Conservation (phyloP, 441 rosid species). For the Bocquillonia castaneifolia region DNA sequence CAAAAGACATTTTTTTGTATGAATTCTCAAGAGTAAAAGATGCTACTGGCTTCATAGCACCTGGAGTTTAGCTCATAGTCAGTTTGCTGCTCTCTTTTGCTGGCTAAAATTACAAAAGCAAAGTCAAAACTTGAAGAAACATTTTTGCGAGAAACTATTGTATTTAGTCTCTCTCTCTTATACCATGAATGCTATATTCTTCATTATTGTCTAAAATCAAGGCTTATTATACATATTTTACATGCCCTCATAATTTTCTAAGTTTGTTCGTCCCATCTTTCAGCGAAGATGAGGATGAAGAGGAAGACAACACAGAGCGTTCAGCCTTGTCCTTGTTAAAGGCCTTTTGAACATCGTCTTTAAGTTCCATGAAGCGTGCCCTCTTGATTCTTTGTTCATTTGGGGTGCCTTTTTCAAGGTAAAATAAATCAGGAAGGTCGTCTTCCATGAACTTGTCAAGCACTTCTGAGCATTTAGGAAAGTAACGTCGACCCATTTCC, state of each 20-base stretch:
- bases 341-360: conserved; percentile 69
- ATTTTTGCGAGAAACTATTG: background rate
- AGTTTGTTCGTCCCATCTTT: conserved; percentile 28
- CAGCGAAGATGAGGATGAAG: conserved; percentile 53
- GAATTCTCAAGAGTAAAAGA: background rate
- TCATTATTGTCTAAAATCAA: background rate
- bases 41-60: background rate
- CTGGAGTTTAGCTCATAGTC: background rate
- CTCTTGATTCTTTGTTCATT: conserved; percentile 63
- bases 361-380: conserved; percentile 69
- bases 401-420: conserved; percentile 55
- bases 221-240: conserved; percentile 12
- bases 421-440: conserved; percentile 68
- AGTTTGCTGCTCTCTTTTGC: background rate
- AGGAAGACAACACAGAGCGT: conserved; percentile 45
- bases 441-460: conserved; percentile 84
- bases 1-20: background rate
- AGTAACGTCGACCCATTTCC: conserved; percentile 76
- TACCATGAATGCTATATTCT: background rate
- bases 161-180: background rate
- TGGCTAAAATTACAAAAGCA: conserved; percentile 12
- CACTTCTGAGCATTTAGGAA: conserved; percentile 77
- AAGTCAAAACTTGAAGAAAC: conserved; percentile 7
- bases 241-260: conserved; percentile 28
- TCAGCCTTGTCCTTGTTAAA: conserved; percentile 76